Percentiles rank a stretch among this genome's conserved stretches.
Conservation (phyloP, 2,329 filamentous ascomycete genomes). For the Dryadomyces quercivorus region DNA sequence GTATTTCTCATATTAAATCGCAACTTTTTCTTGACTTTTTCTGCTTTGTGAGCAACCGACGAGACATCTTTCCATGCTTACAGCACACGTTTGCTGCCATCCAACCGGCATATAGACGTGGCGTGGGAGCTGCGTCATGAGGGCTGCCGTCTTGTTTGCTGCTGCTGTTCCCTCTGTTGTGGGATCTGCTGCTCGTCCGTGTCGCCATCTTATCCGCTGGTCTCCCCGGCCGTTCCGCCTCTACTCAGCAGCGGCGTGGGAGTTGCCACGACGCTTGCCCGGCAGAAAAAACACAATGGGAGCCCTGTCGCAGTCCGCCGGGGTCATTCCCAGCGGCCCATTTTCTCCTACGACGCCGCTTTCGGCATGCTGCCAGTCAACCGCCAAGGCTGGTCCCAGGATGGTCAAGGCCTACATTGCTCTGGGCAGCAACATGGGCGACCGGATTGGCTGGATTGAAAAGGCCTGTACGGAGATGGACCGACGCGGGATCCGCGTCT, state of each 20-base stretch:
- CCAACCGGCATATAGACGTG: neutral
- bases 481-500: slow-evolving; percentile 56
- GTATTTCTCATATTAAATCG: too few species aligned
- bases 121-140: neutral
- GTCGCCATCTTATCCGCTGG: neutral
- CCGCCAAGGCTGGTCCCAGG: neutral
- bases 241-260: neutral
- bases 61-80: neutral
- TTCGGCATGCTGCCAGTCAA: slow-evolving; percentile 8
- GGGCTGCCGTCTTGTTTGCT: neutral
- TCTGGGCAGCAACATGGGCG: slow-evolving; percentile 83
- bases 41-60: neutral
- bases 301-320: neutral
- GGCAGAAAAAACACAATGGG: neutral
- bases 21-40: too few species aligned
- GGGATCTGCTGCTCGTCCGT: neutral
- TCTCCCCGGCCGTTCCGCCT: neutral
- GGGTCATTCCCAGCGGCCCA: neutral
- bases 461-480: slow-evolving; percentile 70
- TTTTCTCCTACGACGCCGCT: slow-evolving; percentile 3
- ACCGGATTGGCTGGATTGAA: slow-evolving; percentile 77
- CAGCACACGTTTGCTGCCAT: too few species aligned
- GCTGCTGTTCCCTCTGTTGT: neutral
- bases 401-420: slow-evolving; percentile 58
- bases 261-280: neutral